Conservation (phyloP, 768 basidiomycete genomes). For the Phylloporus sp. region DNA sequence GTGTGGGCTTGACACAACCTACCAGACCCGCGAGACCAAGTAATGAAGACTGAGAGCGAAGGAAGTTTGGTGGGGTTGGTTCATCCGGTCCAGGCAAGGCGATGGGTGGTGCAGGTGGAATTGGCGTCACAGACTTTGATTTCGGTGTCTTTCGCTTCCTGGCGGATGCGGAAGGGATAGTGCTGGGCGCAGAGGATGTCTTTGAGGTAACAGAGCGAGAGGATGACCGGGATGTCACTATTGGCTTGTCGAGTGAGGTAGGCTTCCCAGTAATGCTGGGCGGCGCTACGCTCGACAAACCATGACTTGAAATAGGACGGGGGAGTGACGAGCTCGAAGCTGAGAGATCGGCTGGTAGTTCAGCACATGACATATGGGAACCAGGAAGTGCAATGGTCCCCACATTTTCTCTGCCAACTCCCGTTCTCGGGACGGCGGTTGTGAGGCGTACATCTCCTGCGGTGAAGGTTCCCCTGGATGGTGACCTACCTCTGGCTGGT, state of each 20-base stretch:
- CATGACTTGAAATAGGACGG: constrained; percentile 17
- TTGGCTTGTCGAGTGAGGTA: background rate
- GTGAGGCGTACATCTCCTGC: constrained; percentile 10
- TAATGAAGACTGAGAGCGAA: constrained; percentile 68
- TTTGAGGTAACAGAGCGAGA: constrained; percentile 7
- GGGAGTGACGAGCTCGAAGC: constrained; percentile 47
- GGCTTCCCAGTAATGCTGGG: constrained; percentile 16
- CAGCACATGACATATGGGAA: constrained; percentile 79
- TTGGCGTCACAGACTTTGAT: constrained; percentile 39
- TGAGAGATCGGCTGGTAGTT: constrained; percentile 78
- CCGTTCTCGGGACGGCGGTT: constrained; percentile 26
- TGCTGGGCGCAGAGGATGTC: constrained; percentile 7
- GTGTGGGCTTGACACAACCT: constrained; percentile 55
- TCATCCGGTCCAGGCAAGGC: constrained; percentile 56
- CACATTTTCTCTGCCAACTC: constrained; percentile 52
- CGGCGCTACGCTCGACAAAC: constrained; percentile 35
- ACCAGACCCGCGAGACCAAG: constrained; percentile 71
- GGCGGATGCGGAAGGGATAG: constrained; percentile 5
- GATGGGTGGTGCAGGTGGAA: constrained; percentile 52
- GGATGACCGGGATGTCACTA: constrained; percentile 10
- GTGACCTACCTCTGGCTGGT: constrained; percentile 71
- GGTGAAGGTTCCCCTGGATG: constrained; percentile 42
- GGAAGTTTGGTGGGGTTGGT: constrained; percentile 60
- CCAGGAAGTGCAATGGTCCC: constrained; percentile 98
- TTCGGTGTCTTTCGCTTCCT: constrained; percentile 34